Conservation (phyloP, 179 eudicot species). For the Spinacia oleracea region DNA sequence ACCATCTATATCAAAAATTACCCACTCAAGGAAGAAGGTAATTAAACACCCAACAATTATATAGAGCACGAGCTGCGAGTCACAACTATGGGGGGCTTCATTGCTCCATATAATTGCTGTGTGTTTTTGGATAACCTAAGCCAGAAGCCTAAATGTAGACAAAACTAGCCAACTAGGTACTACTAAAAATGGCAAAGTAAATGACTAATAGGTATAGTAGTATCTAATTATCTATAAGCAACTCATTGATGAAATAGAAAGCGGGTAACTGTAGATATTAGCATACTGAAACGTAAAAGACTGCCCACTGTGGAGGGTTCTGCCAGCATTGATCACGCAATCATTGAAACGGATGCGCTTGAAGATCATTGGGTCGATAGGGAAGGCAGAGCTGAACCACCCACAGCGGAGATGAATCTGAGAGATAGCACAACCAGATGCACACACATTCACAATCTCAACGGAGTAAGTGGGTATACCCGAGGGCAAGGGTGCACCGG, state of each 20-base stretch:
- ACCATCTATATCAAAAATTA: not conserved
- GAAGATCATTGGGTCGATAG: slow-evolving; percentile 30
- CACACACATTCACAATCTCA: slow-evolving; percentile 27
- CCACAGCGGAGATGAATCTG: slow-evolving; percentile 36
- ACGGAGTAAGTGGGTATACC: slow-evolving; percentile 40
- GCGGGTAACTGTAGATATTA: slow-evolving; percentile 30
- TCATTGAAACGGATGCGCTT: slow-evolving; percentile 28
- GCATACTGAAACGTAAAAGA: slow-evolving; percentile 37
- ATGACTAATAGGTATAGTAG: not conserved
- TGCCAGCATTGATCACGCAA: slow-evolving; percentile 35
- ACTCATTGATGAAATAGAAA: slow-evolving; percentile 27
- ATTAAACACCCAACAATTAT: slow-evolving; percentile 19
- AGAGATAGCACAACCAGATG: slow-evolving; percentile 33
- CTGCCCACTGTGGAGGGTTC: slow-evolving; percentile 24
- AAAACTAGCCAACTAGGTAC: slow-evolving; percentile 1
- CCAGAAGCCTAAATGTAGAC: slow-evolving; percentile 13
- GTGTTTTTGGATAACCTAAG: slow-evolving; percentile 12
- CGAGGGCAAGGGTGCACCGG: slow-evolving; percentile 34
- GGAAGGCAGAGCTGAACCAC: slow-evolving; percentile 39
- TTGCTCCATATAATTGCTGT: slow-evolving; percentile 20
- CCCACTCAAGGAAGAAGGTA: not conserved
- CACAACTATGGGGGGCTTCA: slow-evolving; percentile 13
- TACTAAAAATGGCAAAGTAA: not conserved
- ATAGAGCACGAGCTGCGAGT: slow-evolving; percentile 19
- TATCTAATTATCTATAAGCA: slow-evolving; percentile 16